A percentile compares a stretch with the other conserved stretches of the same genome.
Conservation (phyloP, 495 filamentous ascomycete genomes). For the Paragyromitra xinjiangensis region DNA sequence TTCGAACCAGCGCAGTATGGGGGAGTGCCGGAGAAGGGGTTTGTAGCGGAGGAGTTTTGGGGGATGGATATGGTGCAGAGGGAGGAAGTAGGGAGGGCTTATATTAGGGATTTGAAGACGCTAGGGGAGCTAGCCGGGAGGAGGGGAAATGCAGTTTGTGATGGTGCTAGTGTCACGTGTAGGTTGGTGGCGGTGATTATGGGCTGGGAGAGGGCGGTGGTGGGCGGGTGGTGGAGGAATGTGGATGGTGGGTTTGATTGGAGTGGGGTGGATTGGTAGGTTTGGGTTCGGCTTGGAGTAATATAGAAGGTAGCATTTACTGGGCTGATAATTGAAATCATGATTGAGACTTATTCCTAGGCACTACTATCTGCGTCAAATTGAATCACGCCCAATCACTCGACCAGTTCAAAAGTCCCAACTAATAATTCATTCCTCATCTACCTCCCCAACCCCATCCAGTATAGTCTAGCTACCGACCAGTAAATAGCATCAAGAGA, state of each 20-base stretch:
- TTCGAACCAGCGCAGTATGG: constrained; percentile 67
- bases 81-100: constrained; percentile 73
- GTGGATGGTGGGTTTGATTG: constrained; percentile 74
- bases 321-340: no score
- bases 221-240: constrained; percentile 69
- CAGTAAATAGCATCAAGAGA: not conserved
- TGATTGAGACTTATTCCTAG: no score
- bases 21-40: constrained; percentile 67
- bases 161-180: constrained; percentile 68
- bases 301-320: no score
- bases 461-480: constrained; percentile 18
- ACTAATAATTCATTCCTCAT: constrained; percentile 2
- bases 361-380: not conserved
- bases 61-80: constrained; percentile 51
- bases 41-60: constrained; percentile 26
- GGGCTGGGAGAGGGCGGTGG: constrained; percentile 75
- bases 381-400: not conserved
- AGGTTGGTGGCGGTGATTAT: constrained; percentile 77
- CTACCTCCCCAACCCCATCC: constrained; percentile 7
- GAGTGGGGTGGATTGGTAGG: constrained; percentile 62
- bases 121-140: constrained; percentile 61
- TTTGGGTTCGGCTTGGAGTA: not conserved
- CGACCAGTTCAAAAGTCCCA: no score
- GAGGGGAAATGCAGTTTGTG: constrained; percentile 27
- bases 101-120: constrained; percentile 75